Percentiles rank a stretch among this genome's conserved stretches.
Evolutionary conservation across 164 flowering plant genomes (phyloP).

Genomic region (Vitis rupestris): DNA sequence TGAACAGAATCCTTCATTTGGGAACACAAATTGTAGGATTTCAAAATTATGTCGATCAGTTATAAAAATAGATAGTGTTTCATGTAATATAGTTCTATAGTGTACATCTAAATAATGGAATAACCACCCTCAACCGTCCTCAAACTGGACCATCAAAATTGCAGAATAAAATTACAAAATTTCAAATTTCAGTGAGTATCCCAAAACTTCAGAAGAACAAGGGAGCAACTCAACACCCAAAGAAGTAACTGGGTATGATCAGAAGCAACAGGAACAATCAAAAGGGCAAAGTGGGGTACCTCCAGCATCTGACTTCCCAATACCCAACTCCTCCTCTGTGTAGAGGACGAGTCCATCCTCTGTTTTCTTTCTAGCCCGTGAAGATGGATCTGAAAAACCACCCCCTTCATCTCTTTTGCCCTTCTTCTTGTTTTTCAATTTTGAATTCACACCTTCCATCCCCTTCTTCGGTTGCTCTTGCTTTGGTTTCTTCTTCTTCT

Average conservation of each 20-base stretch:
- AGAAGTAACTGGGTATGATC: background rate
- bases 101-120: no score
- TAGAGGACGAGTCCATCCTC: conserved; percentile 54
- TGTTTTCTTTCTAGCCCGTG: conserved; percentile 40
- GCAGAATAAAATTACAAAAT: no score
- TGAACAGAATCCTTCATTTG: no score
- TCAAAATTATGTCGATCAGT: no score
- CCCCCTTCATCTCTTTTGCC: conserved; percentile 11
- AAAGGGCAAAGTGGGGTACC: conserved; percentile 63
- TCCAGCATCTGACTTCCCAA: conserved; percentile 51
- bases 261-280: conserved; percentile 69
- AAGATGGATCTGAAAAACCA: conserved; percentile 15
- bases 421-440: conserved; percentile 16
- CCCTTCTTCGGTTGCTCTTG: background rate
- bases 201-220: no score
- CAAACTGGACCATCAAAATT: no score
- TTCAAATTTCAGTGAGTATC: no score
- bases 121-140: no score
- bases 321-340: conserved; percentile 63
- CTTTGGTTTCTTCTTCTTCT: conserved; percentile 10
- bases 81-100: no score
- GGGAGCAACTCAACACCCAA: no score
- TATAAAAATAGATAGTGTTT: no score
- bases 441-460: conserved; percentile 6
- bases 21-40: no score